A percentile compares a stretch with the other conserved stretches of the same genome.
Evolutionary conservation across 2,329 filamentous ascomycete genomes (phyloP).

Genomic region (Fonsecaea pedrosoi): DNA sequence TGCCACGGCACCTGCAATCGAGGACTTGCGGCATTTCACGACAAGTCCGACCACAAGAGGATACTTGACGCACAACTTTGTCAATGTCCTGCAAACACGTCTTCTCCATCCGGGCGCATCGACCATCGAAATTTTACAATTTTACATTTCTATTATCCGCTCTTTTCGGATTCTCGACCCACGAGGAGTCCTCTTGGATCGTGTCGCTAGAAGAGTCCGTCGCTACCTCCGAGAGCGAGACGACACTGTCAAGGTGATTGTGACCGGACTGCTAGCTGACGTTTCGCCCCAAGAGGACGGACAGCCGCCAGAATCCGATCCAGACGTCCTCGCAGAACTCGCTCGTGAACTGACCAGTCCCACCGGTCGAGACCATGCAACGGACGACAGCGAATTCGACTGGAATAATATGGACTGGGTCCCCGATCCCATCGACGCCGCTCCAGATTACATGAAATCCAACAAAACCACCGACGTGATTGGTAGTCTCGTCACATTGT

Average conservation of each 20-base stretch:
- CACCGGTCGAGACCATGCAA: constrained; percentile 49
- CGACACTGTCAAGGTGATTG: constrained; percentile 70
- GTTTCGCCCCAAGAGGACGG: constrained; percentile 48
- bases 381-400: constrained; percentile 72
- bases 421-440: constrained; percentile 90
- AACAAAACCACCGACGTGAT: constrained; percentile 85
- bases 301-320: constrained; percentile 46
- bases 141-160: constrained; percentile 72
- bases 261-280: constrained; percentile 67
- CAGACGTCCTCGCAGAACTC: constrained; percentile 50
- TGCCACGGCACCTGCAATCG: constrained; percentile 63
- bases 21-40: constrained; percentile 66
- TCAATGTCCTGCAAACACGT: constrained; percentile 59
- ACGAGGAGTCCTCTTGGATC: constrained; percentile 69
- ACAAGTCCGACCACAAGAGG: constrained; percentile 61
- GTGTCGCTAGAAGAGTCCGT: constrained; percentile 69
- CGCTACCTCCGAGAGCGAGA: constrained; percentile 68
- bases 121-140: constrained; percentile 69
- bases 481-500: constrained; percentile 83
- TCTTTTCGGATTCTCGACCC: constrained; percentile 69
- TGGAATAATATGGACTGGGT: constrained; percentile 95
- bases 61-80: constrained; percentile 62
- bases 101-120: constrained; percentile 69
- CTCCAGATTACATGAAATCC: constrained; percentile 86
- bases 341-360: constrained; percentile 38